phyloP scores from a whole-genome alignment of 495 filamentous ascomycete genomes.

The Aspergillus incahuasiensis region DNA sequence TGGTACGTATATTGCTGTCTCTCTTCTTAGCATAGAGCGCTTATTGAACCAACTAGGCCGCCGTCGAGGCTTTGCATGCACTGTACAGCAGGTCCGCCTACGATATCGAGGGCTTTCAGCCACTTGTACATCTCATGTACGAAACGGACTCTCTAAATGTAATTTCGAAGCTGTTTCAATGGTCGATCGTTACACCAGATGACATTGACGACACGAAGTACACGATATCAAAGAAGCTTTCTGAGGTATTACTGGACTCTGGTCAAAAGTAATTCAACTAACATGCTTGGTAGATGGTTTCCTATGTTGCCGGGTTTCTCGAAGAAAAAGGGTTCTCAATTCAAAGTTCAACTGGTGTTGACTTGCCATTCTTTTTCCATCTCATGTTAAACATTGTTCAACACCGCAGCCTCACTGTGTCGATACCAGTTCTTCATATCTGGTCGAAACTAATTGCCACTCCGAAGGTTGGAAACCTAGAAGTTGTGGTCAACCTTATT shows the following conservation, averaged over 20 bases:
- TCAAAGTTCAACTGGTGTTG: conserved; percentile 46
- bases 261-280: not conserved
- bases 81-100: conserved; percentile 72
- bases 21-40: not conserved
- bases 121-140: conserved; percentile 76
- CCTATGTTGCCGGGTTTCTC: conserved; percentile 76
- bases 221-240: conserved; percentile 84
- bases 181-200: conserved; percentile 71
- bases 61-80: conserved; percentile 76
- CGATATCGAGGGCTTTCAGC: conserved; percentile 72
- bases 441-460: conserved; percentile 79
- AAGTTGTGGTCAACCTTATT: conserved; percentile 64
- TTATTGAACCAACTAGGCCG: conserved; percentile 55
- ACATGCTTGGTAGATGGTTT: conserved; percentile 59
- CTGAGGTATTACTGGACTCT: conserved; percentile 59
- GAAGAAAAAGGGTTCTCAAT: conserved; percentile 67
- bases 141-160: conserved; percentile 62
- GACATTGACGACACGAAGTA: conserved; percentile 90
- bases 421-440: conserved; percentile 84
- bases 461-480: conserved; percentile 56
- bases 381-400: conserved; percentile 75
- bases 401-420: conserved; percentile 83
- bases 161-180: conserved; percentile 73
- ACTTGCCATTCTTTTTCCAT: conserved; percentile 72
- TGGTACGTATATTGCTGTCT: conserved; percentile 45